Percentiles rank a stretch among this genome's conserved stretches.
Evolutionary conservation across 371 early-diverging fungal species (phyloP).

Genomic region (Circinella umbellata): DNA sequence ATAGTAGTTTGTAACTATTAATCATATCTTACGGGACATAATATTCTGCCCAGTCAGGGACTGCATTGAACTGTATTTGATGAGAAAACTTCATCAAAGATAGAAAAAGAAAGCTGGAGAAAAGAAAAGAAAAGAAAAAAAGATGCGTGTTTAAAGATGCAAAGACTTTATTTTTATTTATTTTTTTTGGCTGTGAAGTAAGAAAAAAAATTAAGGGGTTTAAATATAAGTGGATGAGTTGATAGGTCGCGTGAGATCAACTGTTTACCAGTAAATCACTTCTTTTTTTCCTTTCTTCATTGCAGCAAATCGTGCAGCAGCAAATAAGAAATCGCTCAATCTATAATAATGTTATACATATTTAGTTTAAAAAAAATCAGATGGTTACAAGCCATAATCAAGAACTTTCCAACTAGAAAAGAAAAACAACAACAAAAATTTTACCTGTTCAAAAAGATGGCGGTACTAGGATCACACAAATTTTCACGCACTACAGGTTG

Average conservation of each 20-base stretch:
- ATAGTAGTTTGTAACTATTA: background rate
- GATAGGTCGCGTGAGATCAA: conserved; percentile 1
- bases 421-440: background rate
- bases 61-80: conserved; percentile 86
- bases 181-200: background rate
- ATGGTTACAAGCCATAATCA: background rate
- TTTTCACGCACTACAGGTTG: conserved; percentile 74
- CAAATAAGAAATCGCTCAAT: conserved; percentile 90
- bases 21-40: conserved; percentile 65
- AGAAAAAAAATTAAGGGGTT: background rate
- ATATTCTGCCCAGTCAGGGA: conserved; percentile 90
- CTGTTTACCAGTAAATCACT: conserved; percentile 61
- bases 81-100: conserved; percentile 62
- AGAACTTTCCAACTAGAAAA: background rate
- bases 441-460: conserved; percentile 75
- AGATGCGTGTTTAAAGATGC: background rate
- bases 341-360: conserved; percentile 46
- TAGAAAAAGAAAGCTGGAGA: conserved; percentile 4
- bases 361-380: background rate
- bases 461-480: conserved; percentile 66
- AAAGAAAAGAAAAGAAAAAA: background rate
- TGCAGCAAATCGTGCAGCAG: conserved; percentile 83
- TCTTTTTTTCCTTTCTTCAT: conserved; percentile 70
- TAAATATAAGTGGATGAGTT: background rate
- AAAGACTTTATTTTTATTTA: background rate